These are phyloP conservation scores for Penicillium paradoxum DNA, from an alignment of 495 filamentous ascomycete genomes.

Conservation along the genomic window DNA sequence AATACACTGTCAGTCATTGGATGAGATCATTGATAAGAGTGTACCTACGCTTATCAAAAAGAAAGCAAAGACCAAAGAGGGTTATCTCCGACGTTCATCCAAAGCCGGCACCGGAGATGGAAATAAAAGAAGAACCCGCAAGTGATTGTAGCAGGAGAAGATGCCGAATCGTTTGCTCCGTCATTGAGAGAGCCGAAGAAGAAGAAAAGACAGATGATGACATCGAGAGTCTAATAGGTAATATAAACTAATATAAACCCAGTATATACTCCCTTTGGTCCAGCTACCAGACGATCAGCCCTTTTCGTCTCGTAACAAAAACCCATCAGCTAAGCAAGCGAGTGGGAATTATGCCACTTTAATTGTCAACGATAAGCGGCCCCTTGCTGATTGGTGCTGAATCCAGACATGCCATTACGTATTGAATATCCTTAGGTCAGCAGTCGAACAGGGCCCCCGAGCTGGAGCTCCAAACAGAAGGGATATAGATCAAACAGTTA, in stretches of 20 bases:
- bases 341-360: conserved; percentile 11
- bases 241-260: background rate
- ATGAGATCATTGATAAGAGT: conserved; percentile 1
- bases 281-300: too few relatives aligned
- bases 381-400: conserved; percentile 15
- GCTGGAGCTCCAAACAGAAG: background rate
- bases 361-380: conserved; percentile 31
- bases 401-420: conserved; percentile 24
- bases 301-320: conserved; percentile 29
- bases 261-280: too few relatives aligned
- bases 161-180: conserved; percentile 28
- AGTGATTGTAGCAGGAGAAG: conserved; percentile 30
- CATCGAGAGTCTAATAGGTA: conserved; percentile 7
- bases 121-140: conserved; percentile 8
- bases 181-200: conserved; percentile 29
- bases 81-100: conserved; percentile 13
- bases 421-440: conserved; percentile 12
- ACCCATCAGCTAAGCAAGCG: conserved; percentile 4
- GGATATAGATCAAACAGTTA: background rate
- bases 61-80: background rate
- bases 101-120: conserved; percentile 6
- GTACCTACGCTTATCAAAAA: conserved; percentile 13
- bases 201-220: conserved; percentile 14
- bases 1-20: conserved; percentile 5
- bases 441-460: background rate